phyloP scores from a whole-genome alignment of 2,329 filamentous ascomycete species.

The Diaporthe sp. region DNA sequence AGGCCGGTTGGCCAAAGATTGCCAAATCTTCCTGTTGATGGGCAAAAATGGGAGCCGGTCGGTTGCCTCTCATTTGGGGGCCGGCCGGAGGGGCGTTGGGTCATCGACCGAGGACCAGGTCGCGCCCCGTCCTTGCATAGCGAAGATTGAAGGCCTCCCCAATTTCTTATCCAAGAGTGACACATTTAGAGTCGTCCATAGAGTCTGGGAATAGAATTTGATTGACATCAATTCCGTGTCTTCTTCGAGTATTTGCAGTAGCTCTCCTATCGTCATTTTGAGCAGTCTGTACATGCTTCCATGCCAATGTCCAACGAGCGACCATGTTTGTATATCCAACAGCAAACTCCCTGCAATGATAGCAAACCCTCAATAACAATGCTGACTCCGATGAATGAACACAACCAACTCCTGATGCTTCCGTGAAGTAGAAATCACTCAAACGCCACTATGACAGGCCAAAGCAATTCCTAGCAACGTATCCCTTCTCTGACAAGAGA shows the following conservation, averaged over 20 bases:
- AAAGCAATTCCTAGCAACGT: neutral
- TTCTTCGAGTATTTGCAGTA: neutral
- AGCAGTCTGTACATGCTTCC: constrained; percentile 17
- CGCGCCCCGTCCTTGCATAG: constrained; percentile 28
- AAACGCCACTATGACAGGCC: neutral
- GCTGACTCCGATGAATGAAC: neutral
- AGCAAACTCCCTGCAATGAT: neutral
- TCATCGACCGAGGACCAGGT: constrained; percentile 17
- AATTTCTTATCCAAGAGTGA: constrained; percentile 32
- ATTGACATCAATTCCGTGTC: constrained; percentile 13
- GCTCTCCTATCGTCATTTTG: neutral
- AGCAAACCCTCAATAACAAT: constrained; percentile 14
- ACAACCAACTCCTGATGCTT: constrained; percentile 16
- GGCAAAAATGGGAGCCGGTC: constrained; percentile 20
- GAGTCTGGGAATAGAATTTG: constrained; percentile 40
- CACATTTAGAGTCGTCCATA: constrained; percentile 39
- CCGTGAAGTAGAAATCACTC: neutral
- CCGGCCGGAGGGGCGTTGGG: constrained; percentile 6
- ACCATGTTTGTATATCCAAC: constrained; percentile 18
- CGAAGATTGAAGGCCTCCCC: constrained; percentile 16
- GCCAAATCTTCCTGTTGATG: constrained; percentile 9
- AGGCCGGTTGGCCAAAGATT: neutral
- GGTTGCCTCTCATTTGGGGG: constrained; percentile 16
- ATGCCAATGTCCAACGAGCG: constrained; percentile 26
- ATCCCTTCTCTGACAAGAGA: neutral